Percentiles rank a stretch among this genome's conserved stretches.
Evolutionary conservation across 352 stramenopile species (phyloP).

Genomic region (Phytophthora sp.): DNA sequence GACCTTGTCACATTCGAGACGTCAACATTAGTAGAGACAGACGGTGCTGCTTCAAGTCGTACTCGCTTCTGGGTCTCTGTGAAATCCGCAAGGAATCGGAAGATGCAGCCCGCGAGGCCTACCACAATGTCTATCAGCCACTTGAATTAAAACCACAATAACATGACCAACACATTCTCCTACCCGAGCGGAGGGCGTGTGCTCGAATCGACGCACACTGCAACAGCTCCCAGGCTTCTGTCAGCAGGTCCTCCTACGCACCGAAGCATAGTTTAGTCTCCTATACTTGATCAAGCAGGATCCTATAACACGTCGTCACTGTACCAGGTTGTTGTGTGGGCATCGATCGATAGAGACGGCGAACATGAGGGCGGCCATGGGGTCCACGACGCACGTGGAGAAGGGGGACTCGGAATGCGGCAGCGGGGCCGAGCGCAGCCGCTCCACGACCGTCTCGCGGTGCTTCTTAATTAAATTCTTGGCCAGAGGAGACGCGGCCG

Average conservation of each 20-base stretch:
- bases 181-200: constrained; percentile 61
- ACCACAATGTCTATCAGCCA: constrained; percentile 3
- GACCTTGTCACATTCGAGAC: constrained; percentile 1
- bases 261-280: neutral
- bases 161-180: neutral
- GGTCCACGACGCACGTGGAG: constrained; percentile 59
- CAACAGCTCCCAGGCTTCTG: constrained; percentile 61
- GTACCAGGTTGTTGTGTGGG: constrained; percentile 64
- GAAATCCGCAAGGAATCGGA: constrained; percentile 58
- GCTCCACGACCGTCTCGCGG: constrained; percentile 46
- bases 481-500: constrained; percentile 61
- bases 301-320: neutral
- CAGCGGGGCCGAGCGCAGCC: constrained; percentile 41
- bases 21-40: constrained; percentile 8
- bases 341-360: constrained; percentile 64
- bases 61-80: constrained; percentile 66
- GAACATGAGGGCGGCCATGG: constrained; percentile 70
- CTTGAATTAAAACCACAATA: neutral
- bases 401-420: constrained; percentile 55
- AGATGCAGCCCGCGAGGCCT: constrained; percentile 69
- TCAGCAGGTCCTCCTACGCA: constrained; percentile 59
- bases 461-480: constrained; percentile 62
- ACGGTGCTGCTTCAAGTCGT: constrained; percentile 17
- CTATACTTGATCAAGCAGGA: neutral
- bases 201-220: constrained; percentile 48